Evolutionary conservation across 1,284 basidiomycete genomes (phyloP).

Genomic region (Sanghuangporus baumii): DNA sequence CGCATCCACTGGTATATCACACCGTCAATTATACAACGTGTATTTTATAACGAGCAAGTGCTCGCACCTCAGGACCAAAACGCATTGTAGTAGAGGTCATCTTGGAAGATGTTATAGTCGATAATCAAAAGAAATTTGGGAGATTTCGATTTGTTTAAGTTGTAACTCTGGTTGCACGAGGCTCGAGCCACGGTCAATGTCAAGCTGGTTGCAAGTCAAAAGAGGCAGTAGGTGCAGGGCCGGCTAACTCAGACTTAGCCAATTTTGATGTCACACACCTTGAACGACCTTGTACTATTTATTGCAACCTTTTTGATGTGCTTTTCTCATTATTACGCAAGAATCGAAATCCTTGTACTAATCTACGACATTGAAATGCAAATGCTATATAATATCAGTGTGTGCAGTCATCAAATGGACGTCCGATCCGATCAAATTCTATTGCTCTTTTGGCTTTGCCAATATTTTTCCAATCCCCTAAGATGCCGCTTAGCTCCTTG

Average conservation of each 20-base stretch:
- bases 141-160: not conserved
- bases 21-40: slow-evolving; percentile 61
- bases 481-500: not conserved
- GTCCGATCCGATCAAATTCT: not conserved
- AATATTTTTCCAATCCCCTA: slow-evolving; percentile 15
- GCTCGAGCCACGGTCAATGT: not conserved
- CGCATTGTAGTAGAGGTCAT: slow-evolving; percentile 17
- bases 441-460: slow-evolving; percentile 8
- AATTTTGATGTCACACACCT: not conserved
- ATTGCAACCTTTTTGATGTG: not conserved
- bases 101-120: not conserved
- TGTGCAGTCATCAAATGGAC: not conserved
- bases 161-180: slow-evolving; percentile 2
- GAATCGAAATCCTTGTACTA: not conserved
- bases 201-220: not conserved
- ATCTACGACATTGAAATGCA: not conserved
- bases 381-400: slow-evolving; percentile 8
- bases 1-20: slow-evolving; percentile 60
- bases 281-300: not conserved
- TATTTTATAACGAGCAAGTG: slow-evolving; percentile 43
- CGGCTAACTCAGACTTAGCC: not conserved
- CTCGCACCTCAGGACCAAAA: slow-evolving; percentile 17
- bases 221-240: not conserved
- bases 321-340: not conserved
- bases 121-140: not conserved